phyloP scores from a whole-genome alignment of 306 rosid genomes.

The Amphicarpaea edgeworthii region DNA sequence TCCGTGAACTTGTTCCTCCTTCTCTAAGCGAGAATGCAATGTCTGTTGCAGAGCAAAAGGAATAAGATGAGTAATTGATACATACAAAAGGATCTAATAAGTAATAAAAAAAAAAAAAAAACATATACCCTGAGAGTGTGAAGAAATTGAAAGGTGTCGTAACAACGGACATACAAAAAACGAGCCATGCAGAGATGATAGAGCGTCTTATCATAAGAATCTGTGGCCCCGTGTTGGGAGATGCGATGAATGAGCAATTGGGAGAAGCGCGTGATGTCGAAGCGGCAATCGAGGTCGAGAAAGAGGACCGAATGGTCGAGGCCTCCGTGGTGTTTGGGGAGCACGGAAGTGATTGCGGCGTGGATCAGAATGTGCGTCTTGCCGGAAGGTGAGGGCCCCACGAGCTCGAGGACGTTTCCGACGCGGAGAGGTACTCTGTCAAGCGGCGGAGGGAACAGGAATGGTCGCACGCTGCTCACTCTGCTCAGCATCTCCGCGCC shows the following conservation, averaged over 20 bases:
- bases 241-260: slow-evolving; percentile 68
- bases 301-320: slow-evolving; percentile 67
- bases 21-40: slow-evolving; percentile 64
- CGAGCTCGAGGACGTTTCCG: slow-evolving; percentile 84
- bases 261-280: slow-evolving; percentile 69
- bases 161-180: slow-evolving; percentile 78
- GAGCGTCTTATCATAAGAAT: slow-evolving; percentile 49
- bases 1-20: slow-evolving; percentile 65
- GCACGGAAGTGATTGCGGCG: slow-evolving; percentile 76
- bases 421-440: slow-evolving; percentile 80
- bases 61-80: no score
- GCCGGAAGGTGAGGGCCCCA: slow-evolving; percentile 88
- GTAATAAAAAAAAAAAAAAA: no score
- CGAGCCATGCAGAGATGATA: slow-evolving; percentile 72
- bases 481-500: slow-evolving; percentile 68
- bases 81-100: no score
- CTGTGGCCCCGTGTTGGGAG: slow-evolving; percentile 41
- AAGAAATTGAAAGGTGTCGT: slow-evolving; percentile 77
- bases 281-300: slow-evolving; percentile 82
- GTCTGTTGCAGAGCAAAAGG: slow-evolving; percentile 54
- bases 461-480: slow-evolving; percentile 61
- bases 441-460: slow-evolving; percentile 74
- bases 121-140: slow-evolving; percentile 80
- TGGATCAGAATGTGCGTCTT: slow-evolving; percentile 80
- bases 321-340: slow-evolving; percentile 81